Evolutionary conservation across 1,139 yeast species (phyloP).

Genomic region (Nakaseomyces bracarensis): DNA sequence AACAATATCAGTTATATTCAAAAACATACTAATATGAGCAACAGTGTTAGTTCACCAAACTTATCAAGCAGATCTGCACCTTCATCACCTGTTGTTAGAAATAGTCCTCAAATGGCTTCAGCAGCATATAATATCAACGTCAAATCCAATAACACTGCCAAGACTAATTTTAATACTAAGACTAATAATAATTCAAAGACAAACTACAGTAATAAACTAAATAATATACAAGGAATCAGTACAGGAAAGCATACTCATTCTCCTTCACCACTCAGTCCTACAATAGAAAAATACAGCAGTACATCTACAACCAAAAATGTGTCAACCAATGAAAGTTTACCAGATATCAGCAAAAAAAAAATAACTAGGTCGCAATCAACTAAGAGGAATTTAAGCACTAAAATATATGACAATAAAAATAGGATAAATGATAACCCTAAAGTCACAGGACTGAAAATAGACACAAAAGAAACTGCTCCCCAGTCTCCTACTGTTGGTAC

Average conservation of each 20-base stretch:
- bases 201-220: no score
- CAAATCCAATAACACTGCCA: not conserved
- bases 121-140: not conserved
- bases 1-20: slow-evolving; percentile 1
- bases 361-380: not conserved
- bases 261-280: not conserved
- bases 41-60: slow-evolving; percentile 4
- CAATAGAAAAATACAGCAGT: not conserved
- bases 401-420: not conserved
- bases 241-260: not conserved
- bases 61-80: slow-evolving; percentile 2
- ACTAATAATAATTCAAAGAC: not conserved
- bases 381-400: not conserved
- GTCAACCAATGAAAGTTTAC: not conserved
- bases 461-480: not conserved
- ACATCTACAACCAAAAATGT: not conserved
- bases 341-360: not conserved
- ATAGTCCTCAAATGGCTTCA: not conserved
- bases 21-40: not conserved
- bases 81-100: not conserved
- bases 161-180: not conserved
- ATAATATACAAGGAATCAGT: no score
- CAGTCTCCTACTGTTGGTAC: not conserved
- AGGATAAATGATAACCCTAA: not conserved
- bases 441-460: not conserved